Conservation (phyloP, 305 asterid species). For the Fraxinus sp. region DNA sequence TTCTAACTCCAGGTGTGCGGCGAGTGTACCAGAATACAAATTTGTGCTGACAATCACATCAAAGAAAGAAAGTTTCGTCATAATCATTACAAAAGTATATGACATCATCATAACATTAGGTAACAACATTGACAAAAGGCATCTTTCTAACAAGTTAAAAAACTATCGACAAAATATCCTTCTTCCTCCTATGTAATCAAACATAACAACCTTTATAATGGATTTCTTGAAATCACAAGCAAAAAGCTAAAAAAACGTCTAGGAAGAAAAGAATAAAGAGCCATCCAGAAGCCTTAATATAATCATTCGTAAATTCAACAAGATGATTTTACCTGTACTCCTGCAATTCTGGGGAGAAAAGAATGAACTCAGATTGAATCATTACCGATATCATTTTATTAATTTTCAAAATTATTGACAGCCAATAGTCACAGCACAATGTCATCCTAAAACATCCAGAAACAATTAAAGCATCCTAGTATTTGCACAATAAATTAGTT, state of each 20-base stretch:
- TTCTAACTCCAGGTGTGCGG: slow-evolving; percentile 84
- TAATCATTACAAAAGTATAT: background rate
- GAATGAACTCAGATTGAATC: background rate
- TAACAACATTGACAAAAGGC: background rate
- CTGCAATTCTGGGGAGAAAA: background rate
- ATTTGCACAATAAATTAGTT: background rate
- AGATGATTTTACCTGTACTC: background rate
- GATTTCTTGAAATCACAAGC: background rate
- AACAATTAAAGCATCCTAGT: background rate
- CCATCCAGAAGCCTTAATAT: background rate
- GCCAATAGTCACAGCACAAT: background rate
- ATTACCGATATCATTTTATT: background rate
- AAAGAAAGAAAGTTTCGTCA: background rate
- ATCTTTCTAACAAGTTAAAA: background rate
- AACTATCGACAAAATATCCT: background rate
- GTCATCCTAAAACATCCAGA: background rate
- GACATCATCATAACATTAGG: background rate
- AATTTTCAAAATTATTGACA: background rate
- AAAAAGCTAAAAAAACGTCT: background rate
- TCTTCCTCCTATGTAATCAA: background rate
- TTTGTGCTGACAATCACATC: slow-evolving; percentile 56
- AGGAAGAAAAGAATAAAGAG: background rate
- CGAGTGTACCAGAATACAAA: slow-evolving; percentile 95
- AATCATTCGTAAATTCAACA: background rate
- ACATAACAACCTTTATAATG: background rate